Evolutionary conservation across 1,284 basidiomycete genomes (phyloP), one percentile per base, ranked within the genome.

Genomic region (Heterobasidion annosum): DNA sequence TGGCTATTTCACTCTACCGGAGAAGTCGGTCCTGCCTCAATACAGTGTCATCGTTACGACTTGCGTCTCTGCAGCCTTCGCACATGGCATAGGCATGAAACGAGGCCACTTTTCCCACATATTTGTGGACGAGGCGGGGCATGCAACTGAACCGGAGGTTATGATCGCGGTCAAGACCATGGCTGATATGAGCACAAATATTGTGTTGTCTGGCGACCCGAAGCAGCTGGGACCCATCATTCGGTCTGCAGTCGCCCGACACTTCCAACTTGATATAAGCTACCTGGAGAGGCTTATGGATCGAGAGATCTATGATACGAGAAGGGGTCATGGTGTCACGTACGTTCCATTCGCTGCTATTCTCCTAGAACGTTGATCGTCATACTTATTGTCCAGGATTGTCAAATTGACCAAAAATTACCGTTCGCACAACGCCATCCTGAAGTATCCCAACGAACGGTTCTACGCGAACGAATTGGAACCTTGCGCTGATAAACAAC

Each of bases 101-200:
- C 69, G 74, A 3, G 82, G 81, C 0, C 81, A 85, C 64, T 85
- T 78, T 61, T 72, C 67, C 1, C 77, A 83, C 56, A 81, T 86
- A n/a, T 82, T 85, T 60, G 67, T 83, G 8, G 83, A 86, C 61
- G 83, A 86, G 59, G 82, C 82, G 4, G 83, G 80, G 0, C 82
- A 85, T 58, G 81, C 79, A 0, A 76, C 73, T 13, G 82, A 84
- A 59, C 78, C 80, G 0, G 80, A 83, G 57, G 66, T 72, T 8
- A 77, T 82, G 69, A 70, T 81, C 1, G 70, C 78, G 0, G 71
- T 83, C 59, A 76, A 75, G 67, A 73, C 71, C 4, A 66, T 77
- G 53, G 75, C 74, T 0, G 65, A 68, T 46, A 53, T 62, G 7
- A 58, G 65, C 3, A 81, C 56, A 3, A 77, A 76, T 53, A 63